phyloP scores from a whole-genome alignment of 768 basidiomycete species.

The Boletellus sp. region DNA sequence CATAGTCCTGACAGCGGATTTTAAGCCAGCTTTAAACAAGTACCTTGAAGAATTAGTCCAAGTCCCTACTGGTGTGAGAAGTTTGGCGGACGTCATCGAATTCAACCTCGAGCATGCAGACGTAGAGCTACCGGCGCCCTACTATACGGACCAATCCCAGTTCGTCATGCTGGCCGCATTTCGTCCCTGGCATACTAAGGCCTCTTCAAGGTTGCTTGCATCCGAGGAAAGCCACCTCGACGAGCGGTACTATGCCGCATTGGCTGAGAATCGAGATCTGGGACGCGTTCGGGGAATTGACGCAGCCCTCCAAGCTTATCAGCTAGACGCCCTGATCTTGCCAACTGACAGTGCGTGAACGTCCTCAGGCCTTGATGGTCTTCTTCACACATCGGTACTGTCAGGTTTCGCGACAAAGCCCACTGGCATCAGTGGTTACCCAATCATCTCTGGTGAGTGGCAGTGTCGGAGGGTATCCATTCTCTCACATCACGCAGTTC shows the following conservation, averaged over 20 bases:
- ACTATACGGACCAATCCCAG: conserved; percentile 37
- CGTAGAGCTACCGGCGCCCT: conserved; percentile 40
- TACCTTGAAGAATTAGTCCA: conserved; percentile 45
- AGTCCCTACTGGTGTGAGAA: conserved; percentile 59
- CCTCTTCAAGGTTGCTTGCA: conserved; percentile 15
- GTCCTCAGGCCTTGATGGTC: not conserved
- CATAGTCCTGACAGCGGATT: conserved; percentile 50
- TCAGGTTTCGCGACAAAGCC: conserved; percentile 30
- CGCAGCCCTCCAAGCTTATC: conserved; percentile 41
- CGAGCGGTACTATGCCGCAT: conserved; percentile 40
- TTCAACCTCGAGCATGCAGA: conserved; percentile 53
- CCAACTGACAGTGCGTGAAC: conserved; percentile 37
- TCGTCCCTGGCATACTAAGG: conserved; percentile 4
- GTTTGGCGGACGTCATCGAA: conserved; percentile 52
- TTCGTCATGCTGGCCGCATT: conserved; percentile 7
- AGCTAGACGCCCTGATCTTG: conserved; percentile 51
- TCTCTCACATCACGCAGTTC: conserved; percentile 33
- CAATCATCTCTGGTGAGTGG: conserved; percentile 55
- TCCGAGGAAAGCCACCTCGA: conserved; percentile 33
- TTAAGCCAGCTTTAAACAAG: conserved; percentile 48
- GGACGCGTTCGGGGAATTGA: conserved; percentile 55
- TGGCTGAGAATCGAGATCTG: conserved; percentile 46
- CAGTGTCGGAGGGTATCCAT: too few species aligned
- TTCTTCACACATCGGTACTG: not conserved
- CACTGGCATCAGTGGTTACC: conserved; percentile 60